Base-by-base conservation (phyloP, 768 basidiomycete species). In the Hydnum rufescens region DNA sequence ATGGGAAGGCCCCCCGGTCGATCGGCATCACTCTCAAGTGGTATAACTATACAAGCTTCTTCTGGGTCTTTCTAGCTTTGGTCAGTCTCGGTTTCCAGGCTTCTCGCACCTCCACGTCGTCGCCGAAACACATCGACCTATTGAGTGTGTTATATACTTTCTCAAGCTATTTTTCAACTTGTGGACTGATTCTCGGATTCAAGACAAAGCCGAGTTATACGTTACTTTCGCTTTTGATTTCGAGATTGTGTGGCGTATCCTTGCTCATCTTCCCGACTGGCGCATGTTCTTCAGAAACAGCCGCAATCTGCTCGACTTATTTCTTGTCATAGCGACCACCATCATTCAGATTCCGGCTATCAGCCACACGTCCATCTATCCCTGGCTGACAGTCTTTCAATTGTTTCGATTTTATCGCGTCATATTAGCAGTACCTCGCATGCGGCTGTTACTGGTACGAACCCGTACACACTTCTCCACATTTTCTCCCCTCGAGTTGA, bases 381-480 rank as follows among this genome's bases (percentile, higher is more conserved):
- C 80, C 0, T 97, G 93, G 93, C 72, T 95, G 57, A 93, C 86
- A 2, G 72, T 83, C 29, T 84, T 96, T 59, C 85, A 88, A 62
- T 68, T 95, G 13, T 70, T 71, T 58, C 71, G 92, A 59, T 96
- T 93, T 67, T 95, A 97, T 63, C 71, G 92, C 2, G 86, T 95
- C 43, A 87, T 97, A 59, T 63, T 96, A 49, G 82, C 80, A 47
- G 75, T 95, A 19, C 93, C 90, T 0, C 70, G 86, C 53, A 95
- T 95, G 88, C 81, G 76, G 57, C 84, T 82, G 0, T 66, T 96
- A 29, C 64, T 96, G 68, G 88, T 92, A 53, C 53, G 77, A 65
- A 23, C n/a, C n/a, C n/a, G n/a, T 1, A 44, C 30, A 54, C 19
- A 8, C 8, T 19, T 39, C 44, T 13, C 13, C 13, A 30, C 13